Evolutionary conservation across 345 rosid genomes (phyloP).

Genomic region (Euphorbia lathyris): DNA sequence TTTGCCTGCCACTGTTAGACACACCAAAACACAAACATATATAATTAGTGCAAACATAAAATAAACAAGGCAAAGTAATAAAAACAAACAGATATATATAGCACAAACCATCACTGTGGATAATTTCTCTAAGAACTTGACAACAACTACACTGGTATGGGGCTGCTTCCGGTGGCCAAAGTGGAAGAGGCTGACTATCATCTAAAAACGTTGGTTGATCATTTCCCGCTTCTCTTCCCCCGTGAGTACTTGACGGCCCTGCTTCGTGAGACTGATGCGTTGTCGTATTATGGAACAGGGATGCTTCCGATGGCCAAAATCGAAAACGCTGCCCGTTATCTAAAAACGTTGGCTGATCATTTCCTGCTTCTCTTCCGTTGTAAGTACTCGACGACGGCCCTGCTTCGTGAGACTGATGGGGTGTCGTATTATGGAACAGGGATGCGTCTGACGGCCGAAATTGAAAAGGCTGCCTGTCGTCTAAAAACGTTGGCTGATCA

Average conservation of each 20-base stretch:
- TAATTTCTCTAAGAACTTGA: slow-evolving; percentile 7
- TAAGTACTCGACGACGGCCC: slow-evolving; percentile 2
- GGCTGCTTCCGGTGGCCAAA: background rate
- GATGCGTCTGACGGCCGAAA: background rate
- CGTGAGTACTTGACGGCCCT: background rate
- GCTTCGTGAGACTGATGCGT: slow-evolving; percentile 5
- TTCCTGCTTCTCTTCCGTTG: background rate
- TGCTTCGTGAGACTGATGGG: slow-evolving; percentile 1
- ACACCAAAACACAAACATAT: background rate
- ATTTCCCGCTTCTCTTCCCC: background rate
- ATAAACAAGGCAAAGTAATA: too few species aligned
- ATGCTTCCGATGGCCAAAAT: background rate
- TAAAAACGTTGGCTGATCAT: background rate
- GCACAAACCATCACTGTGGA: slow-evolving; percentile 22
- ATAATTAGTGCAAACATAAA: too few species aligned
- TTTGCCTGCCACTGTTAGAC: slow-evolving; percentile 18
- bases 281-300: background rate
- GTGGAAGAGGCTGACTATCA: background rate
- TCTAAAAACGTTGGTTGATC: background rate
- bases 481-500: background rate
- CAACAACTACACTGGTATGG: background rate
- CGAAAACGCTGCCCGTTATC: slow-evolving; percentile 9
- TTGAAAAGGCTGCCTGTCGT: slow-evolving; percentile 3
- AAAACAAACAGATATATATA: too few species aligned
- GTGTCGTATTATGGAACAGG: background rate